phyloP scores from a whole-genome alignment of 2,329 filamentous ascomycete genomes.

The Paraconiothyrium brasiliense region DNA sequence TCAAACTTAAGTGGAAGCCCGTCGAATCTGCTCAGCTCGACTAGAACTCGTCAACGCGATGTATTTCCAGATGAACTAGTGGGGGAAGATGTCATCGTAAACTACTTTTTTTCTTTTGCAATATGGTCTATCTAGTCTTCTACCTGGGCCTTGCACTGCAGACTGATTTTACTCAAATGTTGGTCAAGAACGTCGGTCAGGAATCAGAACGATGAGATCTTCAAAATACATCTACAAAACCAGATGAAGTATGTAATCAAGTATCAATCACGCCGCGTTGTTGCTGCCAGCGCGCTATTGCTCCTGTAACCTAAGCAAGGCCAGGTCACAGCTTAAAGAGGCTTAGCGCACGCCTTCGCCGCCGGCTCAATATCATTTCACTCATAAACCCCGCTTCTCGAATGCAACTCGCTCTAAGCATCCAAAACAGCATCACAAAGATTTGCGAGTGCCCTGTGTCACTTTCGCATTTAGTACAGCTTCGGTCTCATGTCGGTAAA shows the following conservation, averaged over 20 bases:
- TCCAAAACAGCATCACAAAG: neutral
- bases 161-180: too few relatives aligned
- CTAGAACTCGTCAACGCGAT: too few relatives aligned
- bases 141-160: too few relatives aligned
- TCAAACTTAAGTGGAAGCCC: neutral
- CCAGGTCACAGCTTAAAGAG: neutral
- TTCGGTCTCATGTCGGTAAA: neutral
- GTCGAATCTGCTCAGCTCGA: too few relatives aligned
- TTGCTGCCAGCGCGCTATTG: neutral
- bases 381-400: conserved; percentile 6
- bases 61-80: too few relatives aligned
- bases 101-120: too few relatives aligned
- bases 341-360: conserved; percentile 2
- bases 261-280: neutral
- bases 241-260: neutral
- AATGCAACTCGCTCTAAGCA: neutral
- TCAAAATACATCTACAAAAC: neutral
- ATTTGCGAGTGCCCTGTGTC: neutral
- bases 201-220: neutral
- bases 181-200: too few relatives aligned
- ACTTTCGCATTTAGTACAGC: neutral
- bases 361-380: conserved; percentile 1
- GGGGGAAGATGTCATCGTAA: too few relatives aligned
- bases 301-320: neutral
- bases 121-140: too few relatives aligned